Base-by-base conservation (phyloP, 192 early-diverging fungal genomes). In the Coemansia sp. region DNA sequence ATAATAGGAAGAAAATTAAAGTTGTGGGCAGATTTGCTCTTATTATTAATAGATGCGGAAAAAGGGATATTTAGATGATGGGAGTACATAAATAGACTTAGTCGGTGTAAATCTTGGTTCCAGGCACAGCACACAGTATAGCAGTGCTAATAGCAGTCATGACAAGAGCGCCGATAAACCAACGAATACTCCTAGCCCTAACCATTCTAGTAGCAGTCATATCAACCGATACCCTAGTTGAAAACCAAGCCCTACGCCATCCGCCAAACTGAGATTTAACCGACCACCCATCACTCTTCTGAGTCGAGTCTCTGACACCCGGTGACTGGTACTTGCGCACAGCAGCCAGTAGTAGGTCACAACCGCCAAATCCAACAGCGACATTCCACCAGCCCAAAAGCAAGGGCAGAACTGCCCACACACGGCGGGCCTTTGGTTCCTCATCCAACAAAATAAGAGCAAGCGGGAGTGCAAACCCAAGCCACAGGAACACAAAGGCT, bases 301-400 rank as follows among this genome's bases (percentile, higher is more conserved):
- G 4, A 20, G 68, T 12, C 16, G 73, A 20, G n/a, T 50, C 49
- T 27, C 43, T 38, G 52, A 18, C 13, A 0, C 64, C n/a, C 1
- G 80, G 80, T 30, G 70, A 75, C 72, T 83, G 80, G 39, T 83
- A 83, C 66, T 73, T 83, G 67, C 80, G 74, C 69, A 83, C 69
- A 5, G 49, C 65, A 15, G 80, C 80, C 52, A 83, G 34, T 32
- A 83, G 39, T 24, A 70, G 27, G 40, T 83, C 80, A 61, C 80
- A 74, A 38, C 80, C 80, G 56, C 80, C 75, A 78, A 83, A 83
- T 0, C 80, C 80, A 0, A 78, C 75, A 2, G 75, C 71, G 69
- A 83, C 77, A 50, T 83, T 83, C 75, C 75, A 83, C 80, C 80
- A 83, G 27, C 80, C 80, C 9, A 78, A 24, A 50, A 83, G 53